These are phyloP conservation scores for Trichoderma sp. DNA, from an alignment of 2,329 filamentous ascomycete genomes.

Conservation along the genomic window DNA sequence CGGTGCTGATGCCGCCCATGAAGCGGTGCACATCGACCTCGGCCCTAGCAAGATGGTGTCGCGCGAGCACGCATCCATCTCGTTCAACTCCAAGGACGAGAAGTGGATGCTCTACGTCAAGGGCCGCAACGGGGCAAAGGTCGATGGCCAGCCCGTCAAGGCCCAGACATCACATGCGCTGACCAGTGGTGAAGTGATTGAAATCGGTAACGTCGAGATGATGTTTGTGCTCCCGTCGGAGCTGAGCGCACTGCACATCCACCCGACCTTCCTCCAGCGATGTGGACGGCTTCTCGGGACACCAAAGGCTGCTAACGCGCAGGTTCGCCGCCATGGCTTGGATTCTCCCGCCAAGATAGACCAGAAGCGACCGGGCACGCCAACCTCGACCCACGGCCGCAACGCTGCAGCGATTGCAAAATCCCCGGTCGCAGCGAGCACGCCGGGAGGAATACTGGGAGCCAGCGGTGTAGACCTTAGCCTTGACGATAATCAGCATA, in stretches of 20 bases:
- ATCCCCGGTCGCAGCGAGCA: conserved; percentile 39
- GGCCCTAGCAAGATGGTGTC: conserved; percentile 82
- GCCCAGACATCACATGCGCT: conserved; percentile 67
- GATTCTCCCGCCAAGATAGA: conserved; percentile 63
- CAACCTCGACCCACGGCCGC: conserved; percentile 48
- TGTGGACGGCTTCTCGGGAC: conserved; percentile 54
- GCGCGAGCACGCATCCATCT: conserved; percentile 73
- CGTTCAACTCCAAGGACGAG: conserved; percentile 66
- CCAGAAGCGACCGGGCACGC: conserved; percentile 63
- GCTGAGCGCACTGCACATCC: conserved; percentile 65
- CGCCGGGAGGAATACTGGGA: conserved; percentile 42
- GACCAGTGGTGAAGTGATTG: conserved; percentile 85
- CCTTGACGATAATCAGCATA: conserved; percentile 79
- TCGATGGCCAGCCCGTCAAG: conserved; percentile 74
- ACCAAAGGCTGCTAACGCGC: conserved; percentile 31
- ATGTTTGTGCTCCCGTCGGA: conserved; percentile 93
- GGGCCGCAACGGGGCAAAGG: conserved; percentile 85
- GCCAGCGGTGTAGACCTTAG: conserved; percentile 71
- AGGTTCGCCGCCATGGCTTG: conserved; percentile 45
- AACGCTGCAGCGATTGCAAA: conserved; percentile 31
- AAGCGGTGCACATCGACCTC: conserved; percentile 80
- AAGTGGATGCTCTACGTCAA: conserved; percentile 85
- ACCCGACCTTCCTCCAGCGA: conserved; percentile 68
- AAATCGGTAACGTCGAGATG: conserved; percentile 94
- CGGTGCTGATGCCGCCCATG: conserved; percentile 47